Evolutionary conservation across 805 yeast species (phyloP).

Genomic region (Candida palmyrensis): DNA sequence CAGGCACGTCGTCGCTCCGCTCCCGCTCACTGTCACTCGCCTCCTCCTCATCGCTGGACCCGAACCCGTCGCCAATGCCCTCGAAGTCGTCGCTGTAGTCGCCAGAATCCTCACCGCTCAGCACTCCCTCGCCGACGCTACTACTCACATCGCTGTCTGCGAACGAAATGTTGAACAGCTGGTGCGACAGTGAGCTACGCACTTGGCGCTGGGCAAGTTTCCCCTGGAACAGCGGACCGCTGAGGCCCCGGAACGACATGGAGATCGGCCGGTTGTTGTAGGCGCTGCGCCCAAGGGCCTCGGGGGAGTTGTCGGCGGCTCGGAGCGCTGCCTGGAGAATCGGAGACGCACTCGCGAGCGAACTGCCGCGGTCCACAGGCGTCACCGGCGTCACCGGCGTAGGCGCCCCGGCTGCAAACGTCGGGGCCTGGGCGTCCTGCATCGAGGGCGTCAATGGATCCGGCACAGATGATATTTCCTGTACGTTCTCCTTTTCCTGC

Average conservation of each 20-base stretch:
- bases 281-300: slow-evolving; percentile 6
- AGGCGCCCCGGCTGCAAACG: slow-evolving; percentile 5
- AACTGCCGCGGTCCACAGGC: too few species aligned
- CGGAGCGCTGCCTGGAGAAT: slow-evolving; percentile 15
- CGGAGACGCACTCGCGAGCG: too few species aligned
- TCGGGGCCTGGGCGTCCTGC: slow-evolving; percentile 1
- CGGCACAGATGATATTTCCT: neutral
- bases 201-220: slow-evolving; percentile 21
- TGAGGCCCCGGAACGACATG: slow-evolving; percentile 59
- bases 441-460: neutral
- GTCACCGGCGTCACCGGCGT: too few species aligned
- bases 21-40: slow-evolving; percentile 1
- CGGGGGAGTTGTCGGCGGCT: slow-evolving; percentile 3
- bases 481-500: neutral
- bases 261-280: slow-evolving; percentile 34
- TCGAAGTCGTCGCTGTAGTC: slow-evolving; percentile 13
- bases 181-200: slow-evolving; percentile 35
- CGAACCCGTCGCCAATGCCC: slow-evolving; percentile 5
- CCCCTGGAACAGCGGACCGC: slow-evolving; percentile 52
- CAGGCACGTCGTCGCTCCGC: slow-evolving; percentile 3
- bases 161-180: slow-evolving; percentile 35
- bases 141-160: slow-evolving; percentile 23
- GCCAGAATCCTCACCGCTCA: slow-evolving; percentile 17
- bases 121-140: slow-evolving; percentile 31
- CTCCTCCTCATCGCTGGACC: slow-evolving; percentile 6